Evolutionary conservation across 805 yeast genomes (phyloP).

Genomic region (Maudiozyma barnettii): DNA sequence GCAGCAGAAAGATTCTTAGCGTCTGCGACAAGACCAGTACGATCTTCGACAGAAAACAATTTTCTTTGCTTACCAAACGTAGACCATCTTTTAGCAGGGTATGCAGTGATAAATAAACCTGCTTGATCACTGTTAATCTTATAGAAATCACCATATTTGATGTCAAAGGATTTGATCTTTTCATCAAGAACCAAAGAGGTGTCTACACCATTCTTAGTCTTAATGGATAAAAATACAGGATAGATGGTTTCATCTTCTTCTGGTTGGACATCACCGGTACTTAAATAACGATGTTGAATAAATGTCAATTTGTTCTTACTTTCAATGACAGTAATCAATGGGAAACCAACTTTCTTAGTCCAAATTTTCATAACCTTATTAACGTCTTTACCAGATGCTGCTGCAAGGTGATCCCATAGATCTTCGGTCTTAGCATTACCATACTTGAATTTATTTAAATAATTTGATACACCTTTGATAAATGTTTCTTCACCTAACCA

Average conservation of each 20-base stretch:
- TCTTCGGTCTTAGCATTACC: constrained; percentile 68
- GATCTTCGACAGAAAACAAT: constrained; percentile 61
- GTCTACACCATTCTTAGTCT: constrained; percentile 50
- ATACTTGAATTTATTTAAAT: constrained; percentile 52
- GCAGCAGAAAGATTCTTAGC: constrained; percentile 61
- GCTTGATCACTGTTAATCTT: constrained; percentile 66
- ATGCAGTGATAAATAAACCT: constrained; percentile 67
- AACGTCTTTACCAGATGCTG: constrained; percentile 54
- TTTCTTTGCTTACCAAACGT: constrained; percentile 52
- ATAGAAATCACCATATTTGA: constrained; percentile 41
- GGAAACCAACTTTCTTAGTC: constrained; percentile 69
- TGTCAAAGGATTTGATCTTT: constrained; percentile 37
- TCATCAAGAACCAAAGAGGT: constrained; percentile 46
- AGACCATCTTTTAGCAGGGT: constrained; percentile 56
- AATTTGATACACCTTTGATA: constrained; percentile 61
- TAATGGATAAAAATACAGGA: constrained; percentile 56
- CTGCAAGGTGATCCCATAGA: constrained; percentile 59
- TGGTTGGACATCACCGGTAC: constrained; percentile 66
- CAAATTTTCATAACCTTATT: constrained; percentile 53
- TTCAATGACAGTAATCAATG: constrained; percentile 46
- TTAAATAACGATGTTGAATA: constrained; percentile 62
- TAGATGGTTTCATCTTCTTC: constrained; percentile 62
- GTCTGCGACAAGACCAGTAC: constrained; percentile 74
- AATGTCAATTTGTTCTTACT: constrained; percentile 40
- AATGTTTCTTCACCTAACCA: constrained; percentile 61